Evolutionary conservation across 345 rosid species (phyloP).

Genomic region (Physaria fendleri): DNA sequence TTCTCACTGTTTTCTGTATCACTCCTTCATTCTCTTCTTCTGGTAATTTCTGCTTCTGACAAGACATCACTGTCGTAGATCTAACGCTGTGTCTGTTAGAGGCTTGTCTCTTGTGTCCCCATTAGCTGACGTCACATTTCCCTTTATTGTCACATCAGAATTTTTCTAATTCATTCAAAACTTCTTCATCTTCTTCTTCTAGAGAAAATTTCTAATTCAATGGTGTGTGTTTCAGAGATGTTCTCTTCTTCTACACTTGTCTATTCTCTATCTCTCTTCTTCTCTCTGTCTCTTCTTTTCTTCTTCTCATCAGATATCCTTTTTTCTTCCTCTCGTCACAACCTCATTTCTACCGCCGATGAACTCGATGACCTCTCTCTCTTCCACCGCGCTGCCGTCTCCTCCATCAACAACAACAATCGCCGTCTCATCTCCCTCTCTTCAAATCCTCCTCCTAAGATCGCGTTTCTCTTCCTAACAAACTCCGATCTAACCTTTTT

Average conservation of each 20-base stretch:
- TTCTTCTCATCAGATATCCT: constrained; percentile 48
- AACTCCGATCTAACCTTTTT: constrained; percentile 74
- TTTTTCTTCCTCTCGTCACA: constrained; percentile 40
- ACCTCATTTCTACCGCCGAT: constrained; percentile 33
- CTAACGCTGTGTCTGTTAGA: constrained; percentile 4
- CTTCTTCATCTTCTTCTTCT: neutral
- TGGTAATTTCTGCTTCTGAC: constrained; percentile 22
- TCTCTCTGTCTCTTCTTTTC: constrained; percentile 45
- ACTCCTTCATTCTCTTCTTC: constrained; percentile 23
- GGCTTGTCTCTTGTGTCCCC: constrained; percentile 21
- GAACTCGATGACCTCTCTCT: constrained; percentile 56
- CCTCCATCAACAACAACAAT: constrained; percentile 13
- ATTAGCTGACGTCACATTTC: constrained; percentile 28
- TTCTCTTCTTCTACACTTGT: constrained; percentile 46
- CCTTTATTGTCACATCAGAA: neutral
- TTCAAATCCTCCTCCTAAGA: constrained; percentile 51
- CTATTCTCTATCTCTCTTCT: constrained; percentile 43
- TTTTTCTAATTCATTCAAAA: neutral
- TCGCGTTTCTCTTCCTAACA: constrained; percentile 90
- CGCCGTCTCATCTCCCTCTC: constrained; percentile 34
- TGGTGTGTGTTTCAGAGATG: constrained; percentile 32
- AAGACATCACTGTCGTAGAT: constrained; percentile 17
- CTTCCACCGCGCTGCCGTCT: constrained; percentile 48
- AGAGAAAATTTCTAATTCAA: neutral
- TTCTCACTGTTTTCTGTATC: constrained; percentile 8